Base-by-base conservation (phyloP, 208 protist species). In the Leptomonas pyrrhocoris region DNA sequence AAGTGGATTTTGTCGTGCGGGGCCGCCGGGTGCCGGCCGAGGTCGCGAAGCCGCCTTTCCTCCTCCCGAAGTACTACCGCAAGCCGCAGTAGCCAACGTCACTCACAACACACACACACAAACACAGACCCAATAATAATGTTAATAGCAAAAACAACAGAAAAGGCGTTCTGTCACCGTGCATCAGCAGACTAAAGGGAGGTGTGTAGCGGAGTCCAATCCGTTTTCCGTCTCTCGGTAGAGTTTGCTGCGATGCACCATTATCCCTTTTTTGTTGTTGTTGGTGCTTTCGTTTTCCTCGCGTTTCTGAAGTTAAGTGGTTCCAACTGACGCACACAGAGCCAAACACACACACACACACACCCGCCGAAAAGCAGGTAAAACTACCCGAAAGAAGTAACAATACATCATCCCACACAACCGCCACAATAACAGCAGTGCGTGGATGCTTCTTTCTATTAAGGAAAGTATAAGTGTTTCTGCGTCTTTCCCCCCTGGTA, bases 11-110 rank as follows among this genome's bases (percentile, higher is more conserved):
- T 12, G 73, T 94, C 18, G 88, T 99, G n/a, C 92, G 97, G 19
- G 89, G 86, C 63, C 90, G 90, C 63, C 79, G 73, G 40, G 76
- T 93, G 49, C 53, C 55, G 4, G 96, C 88, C 3, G 86, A 77
- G 48, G 81, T 99, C 28, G 74, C 82, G 7, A 86, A 88, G 58
- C 95, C 97, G 71, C 97, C 98, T n/a, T 99, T 99, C 70, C 92
- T 98, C 49, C 72, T 83, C 23, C 42, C 73, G 16, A 74, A 79
- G 19, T 88, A 91, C 54, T 88, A 84, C 70, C 81, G 81, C 62
- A 86, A 81, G 71, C 38, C 77, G 34, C 31, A 69, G 21, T 57
- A 59, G 51, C 28, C 38, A 63, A 59, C 36, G 12, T 43, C 2
- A 4, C 0, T 5, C 0, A 57, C 40, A 48, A 15, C 49, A 59